Base-by-base conservation (phyloP, 1,139 yeast genomes). In the Taphrina pruni region DNA sequence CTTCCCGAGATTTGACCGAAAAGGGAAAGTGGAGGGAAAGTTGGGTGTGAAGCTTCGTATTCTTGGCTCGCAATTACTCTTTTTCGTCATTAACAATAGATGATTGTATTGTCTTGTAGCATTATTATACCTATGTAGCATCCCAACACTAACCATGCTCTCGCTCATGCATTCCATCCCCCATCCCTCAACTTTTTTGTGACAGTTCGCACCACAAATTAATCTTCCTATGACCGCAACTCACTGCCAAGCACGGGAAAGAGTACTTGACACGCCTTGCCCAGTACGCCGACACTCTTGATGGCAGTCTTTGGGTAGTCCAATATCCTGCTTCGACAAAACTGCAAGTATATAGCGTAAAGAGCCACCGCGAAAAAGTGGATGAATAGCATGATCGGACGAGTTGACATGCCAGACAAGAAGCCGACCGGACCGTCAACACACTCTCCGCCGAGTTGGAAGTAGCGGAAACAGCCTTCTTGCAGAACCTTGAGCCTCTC, bases 401-500 rank as follows among this genome's bases (percentile, higher is more conserved):
- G 41, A 17, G 54, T 61, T 17, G 65, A 60, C 32, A 71, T 50
- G 48, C 98, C 99, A 68, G 94, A 84, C 70, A 95, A 83, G 75
- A 95, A 85, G 6, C 92, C 88, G 70, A 91, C 88, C 11, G 99
- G 99, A 11, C 89, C 89, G 26, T 79, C 77, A 36, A 90, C 86
- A 76, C 93, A 89, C 69, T 83, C 87, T 21, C 97, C 98, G 46
- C 98, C 99, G 68, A 86, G 83, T 76, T 83, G 80, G 81, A 94
- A 92, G 79, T 95, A 94, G 72, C 82, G 81, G 83, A 92, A 92
- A 79, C 99, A 94, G 11, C 99, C 99, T 65, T 81, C 81, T 80
- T 93, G 98, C 73, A 94, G 82, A 56, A 90, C 84, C 72, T 80
- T 80, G 73, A 94, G 82, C 69, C 70, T 60, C 17, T 60, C 50